These are phyloP conservation scores for Picea glauca DNA, from an alignment of 75 land plant species.

Conservation along the genomic window DNA sequence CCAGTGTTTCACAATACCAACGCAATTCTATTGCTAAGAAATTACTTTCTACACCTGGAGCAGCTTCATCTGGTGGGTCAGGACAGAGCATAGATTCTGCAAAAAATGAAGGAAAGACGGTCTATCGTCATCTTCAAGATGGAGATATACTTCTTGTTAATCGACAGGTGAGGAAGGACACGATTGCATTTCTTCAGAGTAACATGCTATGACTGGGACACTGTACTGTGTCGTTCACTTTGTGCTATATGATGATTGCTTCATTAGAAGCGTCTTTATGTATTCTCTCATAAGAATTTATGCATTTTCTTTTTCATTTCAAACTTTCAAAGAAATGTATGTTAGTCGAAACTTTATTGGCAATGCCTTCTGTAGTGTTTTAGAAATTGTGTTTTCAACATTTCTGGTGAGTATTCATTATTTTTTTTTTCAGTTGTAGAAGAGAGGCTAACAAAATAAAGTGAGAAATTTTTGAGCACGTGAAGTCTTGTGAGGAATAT, in stretches of 20 bases:
- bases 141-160: constrained; percentile 93
- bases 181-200: not conserved
- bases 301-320: not conserved
- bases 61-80: constrained; percentile 20
- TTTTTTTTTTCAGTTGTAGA: not conserved
- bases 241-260: not conserved
- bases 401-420: not conserved
- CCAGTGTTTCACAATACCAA: constrained; percentile 24
- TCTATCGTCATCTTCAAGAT: constrained; percentile 81
- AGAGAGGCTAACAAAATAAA: not conserved
- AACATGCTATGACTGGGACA: not conserved
- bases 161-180: constrained; percentile 66
- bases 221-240: too few relatives aligned
- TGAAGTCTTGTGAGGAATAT: too few relatives aligned
- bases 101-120: constrained; percentile 68
- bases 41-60: constrained; percentile 73
- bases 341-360: not conserved
- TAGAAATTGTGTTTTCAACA: too few relatives aligned
- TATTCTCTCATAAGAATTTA: not conserved
- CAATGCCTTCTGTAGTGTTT: not conserved
- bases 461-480: too few relatives aligned
- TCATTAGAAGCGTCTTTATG: not conserved
- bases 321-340: not conserved
- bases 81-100: constrained; percentile 27
- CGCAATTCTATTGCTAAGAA: constrained; percentile 74